Base-by-base conservation (phyloP, 768 basidiomycete genomes). In the Phlebiopsis flavidoalba region DNA sequence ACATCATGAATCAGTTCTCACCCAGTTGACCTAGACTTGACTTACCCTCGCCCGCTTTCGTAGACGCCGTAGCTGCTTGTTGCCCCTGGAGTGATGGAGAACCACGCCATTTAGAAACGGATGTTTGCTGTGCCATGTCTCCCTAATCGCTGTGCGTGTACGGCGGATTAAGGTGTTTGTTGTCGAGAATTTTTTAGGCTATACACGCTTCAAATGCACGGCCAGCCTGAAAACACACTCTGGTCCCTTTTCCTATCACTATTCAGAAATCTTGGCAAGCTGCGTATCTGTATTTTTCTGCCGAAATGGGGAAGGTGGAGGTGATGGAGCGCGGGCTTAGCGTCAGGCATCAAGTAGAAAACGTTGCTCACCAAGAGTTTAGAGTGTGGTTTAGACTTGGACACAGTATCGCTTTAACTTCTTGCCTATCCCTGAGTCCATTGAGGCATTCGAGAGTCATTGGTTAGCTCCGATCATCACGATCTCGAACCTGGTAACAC, bases 121-220 rank as follows among this genome's bases (percentile, higher is more conserved):
- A 93, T 79, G 78, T 91, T 92, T 72, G 83, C n/a, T n/a, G 84
- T 68, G 91, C 91, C 89, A 93, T 91, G 78, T 93, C n/a, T n/a
- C 91, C 86, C 92, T 90, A 87, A 91, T 83, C 77, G 91, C 91
- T 93, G 80, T 73, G n/a, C n/a, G n/a, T n/a, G 73, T 74, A 63
- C 73, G 75, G 40, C 74, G 69, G 72, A 68, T 77, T 75, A 76
- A 75, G 72, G 67, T 60, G 69, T 74, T n/a, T 69, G 69, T 74
- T 70, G 88, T 91, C 85, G n/a, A 91, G 87, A n/a, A 89, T 87
- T 87, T 80, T 85, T 76, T 68, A 47, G 45, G 22, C 49, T 58
- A 31, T 60, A 15, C n/a, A 61, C 61, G 58, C 33, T 36, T 57
- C 50, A 53, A 43, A 47, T 60, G 56, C 54, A 52, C 46, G 55